A percentile compares a stretch with the other conserved stretches of the same genome.
Evolutionary conservation across 805 yeast genomes (phyloP).

Genomic region (Candida ovalis): DNA sequence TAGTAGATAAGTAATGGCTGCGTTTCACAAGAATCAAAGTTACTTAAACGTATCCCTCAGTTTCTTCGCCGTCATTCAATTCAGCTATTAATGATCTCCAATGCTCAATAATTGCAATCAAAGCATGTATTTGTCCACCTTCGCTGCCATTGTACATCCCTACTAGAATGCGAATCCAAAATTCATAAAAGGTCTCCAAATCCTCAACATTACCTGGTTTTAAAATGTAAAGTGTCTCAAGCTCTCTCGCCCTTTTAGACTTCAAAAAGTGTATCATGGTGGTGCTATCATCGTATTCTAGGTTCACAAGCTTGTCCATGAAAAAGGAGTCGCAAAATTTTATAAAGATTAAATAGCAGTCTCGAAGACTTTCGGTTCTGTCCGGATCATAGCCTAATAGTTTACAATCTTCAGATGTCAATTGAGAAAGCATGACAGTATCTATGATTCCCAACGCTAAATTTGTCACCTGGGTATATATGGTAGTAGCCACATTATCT

Average conservation of each 20-base stretch:
- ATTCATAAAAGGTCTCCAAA: constrained; percentile 39
- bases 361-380: constrained; percentile 34
- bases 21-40: too few species aligned
- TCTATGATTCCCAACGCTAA: constrained; percentile 46
- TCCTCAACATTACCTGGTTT: constrained; percentile 30
- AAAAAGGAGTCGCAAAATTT: constrained; percentile 58
- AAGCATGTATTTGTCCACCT: constrained; percentile 27
- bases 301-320: constrained; percentile 38
- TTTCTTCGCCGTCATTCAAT: background rate
- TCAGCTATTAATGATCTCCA: constrained; percentile 13
- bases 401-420: constrained; percentile 49
- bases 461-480: constrained; percentile 40
- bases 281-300: background rate
- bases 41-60: too few species aligned
- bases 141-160: constrained; percentile 39
- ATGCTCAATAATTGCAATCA: constrained; percentile 19
- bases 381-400: constrained; percentile 45
- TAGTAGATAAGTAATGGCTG: too few species aligned
- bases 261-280: constrained; percentile 18
- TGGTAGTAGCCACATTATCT: constrained; percentile 15
- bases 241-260: constrained; percentile 15
- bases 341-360: constrained; percentile 39
- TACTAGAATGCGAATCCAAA: constrained; percentile 48
- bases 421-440: constrained; percentile 47
- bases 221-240: constrained; percentile 7